Evolutionary conservation across 2,329 filamentous ascomycete species (phyloP).

Genomic region (Fusarium scirpi): DNA sequence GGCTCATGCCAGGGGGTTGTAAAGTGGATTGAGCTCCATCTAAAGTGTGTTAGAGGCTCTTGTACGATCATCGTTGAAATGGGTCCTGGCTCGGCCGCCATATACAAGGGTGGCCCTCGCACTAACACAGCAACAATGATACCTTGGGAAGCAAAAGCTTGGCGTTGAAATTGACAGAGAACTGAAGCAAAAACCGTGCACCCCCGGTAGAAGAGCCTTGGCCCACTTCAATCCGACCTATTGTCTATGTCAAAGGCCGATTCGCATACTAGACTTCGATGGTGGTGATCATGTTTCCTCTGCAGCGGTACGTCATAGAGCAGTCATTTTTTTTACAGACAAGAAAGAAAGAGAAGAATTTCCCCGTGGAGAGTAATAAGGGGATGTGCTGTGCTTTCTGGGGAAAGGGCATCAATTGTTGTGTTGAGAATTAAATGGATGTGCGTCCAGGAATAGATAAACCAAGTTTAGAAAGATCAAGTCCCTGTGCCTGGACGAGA

Average conservation of each 20-base stretch:
- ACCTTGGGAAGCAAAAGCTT: slow-evolving; percentile 16
- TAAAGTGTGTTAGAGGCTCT: slow-evolving; percentile 28
- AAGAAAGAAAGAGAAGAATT: not conserved
- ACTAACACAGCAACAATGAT: slow-evolving; percentile 1
- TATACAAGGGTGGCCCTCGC: slow-evolving; percentile 14
- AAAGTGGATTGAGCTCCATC: slow-evolving; percentile 34
- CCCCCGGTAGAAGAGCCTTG: slow-evolving; percentile 6
- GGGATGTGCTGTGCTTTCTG: not conserved
- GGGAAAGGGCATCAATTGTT: not conserved
- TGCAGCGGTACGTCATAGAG: slow-evolving; percentile 39
- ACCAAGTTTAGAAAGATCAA: not conserved
- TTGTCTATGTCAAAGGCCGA: slow-evolving; percentile 18
- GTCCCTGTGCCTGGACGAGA: slow-evolving; percentile 38
- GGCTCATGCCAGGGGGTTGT: slow-evolving; percentile 29
- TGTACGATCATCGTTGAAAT: slow-evolving; percentile 20
- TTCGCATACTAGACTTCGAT: slow-evolving; percentile 41
- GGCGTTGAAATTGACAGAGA: slow-evolving; percentile 15
- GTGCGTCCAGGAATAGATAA: slow-evolving; percentile 13
- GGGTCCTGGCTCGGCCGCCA: slow-evolving; percentile 7
- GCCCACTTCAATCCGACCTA: slow-evolving; percentile 28
- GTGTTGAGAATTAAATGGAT: not conserved
- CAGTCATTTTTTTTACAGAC: slow-evolving; percentile 7
- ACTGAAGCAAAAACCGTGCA: slow-evolving; percentile 26
- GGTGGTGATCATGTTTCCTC: slow-evolving; percentile 14
- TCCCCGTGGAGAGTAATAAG: slow-evolving; percentile 7